These are phyloP conservation scores for Anisodus tanguticus DNA, from an alignment of 257 asterid genomes.

Conservation along the genomic window DNA sequence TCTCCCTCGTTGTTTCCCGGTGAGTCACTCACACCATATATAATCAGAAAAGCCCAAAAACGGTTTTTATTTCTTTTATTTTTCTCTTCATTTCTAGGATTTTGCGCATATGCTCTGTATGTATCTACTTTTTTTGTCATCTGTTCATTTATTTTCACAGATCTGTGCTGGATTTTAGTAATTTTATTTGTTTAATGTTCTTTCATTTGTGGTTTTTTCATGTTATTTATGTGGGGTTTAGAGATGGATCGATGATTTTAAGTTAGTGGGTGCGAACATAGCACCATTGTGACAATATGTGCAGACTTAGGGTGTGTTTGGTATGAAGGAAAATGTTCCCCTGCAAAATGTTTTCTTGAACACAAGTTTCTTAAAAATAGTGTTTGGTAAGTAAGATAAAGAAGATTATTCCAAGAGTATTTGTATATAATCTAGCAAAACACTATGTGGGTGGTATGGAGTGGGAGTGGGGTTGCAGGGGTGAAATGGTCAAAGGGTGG, in stretches of 20 bases:
- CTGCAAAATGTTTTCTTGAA: no score
- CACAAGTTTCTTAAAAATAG: no score
- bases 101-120: not conserved
- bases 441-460: no score
- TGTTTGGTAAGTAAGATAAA: no score
- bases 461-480: no score
- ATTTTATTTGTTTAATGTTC: not conserved
- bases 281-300: not conserved
- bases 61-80: not conserved
- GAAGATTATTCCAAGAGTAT: no score
- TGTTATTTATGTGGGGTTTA: not conserved
- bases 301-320: no score
- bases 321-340: no score
- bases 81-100: slow-evolving; percentile 32
- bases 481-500: no score
- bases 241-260: not conserved
- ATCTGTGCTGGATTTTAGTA: slow-evolving; percentile 8
- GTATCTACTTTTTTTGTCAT: not conserved
- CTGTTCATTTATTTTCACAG: not conserved
- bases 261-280: not conserved
- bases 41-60: no score
- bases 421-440: no score
- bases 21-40: not conserved
- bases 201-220: not conserved
- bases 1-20: not conserved